Conservation (phyloP, 805 yeast species). For the Hanseniaspora lachancei region DNA sequence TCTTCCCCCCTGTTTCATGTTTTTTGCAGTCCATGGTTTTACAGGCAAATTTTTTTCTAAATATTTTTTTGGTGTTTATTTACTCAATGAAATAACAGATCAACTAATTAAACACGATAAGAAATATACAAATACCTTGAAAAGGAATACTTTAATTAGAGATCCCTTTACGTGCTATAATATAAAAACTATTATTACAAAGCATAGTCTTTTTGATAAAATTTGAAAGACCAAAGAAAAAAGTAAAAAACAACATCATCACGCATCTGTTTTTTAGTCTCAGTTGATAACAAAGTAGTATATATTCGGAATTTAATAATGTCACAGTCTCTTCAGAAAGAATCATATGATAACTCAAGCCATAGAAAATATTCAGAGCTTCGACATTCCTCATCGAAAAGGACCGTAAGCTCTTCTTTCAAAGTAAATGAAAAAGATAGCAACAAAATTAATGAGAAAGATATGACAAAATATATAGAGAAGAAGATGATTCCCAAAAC, state of each 20-base stretch:
- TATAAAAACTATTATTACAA: not conserved
- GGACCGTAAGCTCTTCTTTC: not conserved
- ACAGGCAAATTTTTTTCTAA: too few species aligned
- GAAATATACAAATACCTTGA: too few species aligned
- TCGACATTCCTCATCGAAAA: not conserved
- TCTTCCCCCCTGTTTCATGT: too few species aligned
- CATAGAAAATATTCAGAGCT: not conserved
- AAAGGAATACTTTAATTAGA: too few species aligned
- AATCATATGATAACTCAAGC: not conserved
- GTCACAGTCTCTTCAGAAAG: slow-evolving; percentile 1
- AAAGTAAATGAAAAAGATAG: not conserved
- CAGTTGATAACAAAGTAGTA: not conserved
- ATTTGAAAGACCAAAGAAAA: not conserved
- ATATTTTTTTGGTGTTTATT: too few species aligned
- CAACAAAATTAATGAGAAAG: not conserved
- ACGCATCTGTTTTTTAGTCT: not conserved
- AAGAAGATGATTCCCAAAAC: slow-evolving; percentile 9
- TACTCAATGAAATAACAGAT: too few species aligned
- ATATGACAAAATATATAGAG: slow-evolving; percentile 2
- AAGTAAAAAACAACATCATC: not conserved
- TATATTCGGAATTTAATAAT: not conserved
- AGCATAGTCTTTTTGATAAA: not conserved
- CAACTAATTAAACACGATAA: too few species aligned
- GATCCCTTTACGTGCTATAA: too few species aligned
- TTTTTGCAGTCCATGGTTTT: too few species aligned